Evolutionary conservation across 805 yeast species (phyloP), one percentile per base, ranked within the genome.

Genomic region (Candida gorgasii): DNA sequence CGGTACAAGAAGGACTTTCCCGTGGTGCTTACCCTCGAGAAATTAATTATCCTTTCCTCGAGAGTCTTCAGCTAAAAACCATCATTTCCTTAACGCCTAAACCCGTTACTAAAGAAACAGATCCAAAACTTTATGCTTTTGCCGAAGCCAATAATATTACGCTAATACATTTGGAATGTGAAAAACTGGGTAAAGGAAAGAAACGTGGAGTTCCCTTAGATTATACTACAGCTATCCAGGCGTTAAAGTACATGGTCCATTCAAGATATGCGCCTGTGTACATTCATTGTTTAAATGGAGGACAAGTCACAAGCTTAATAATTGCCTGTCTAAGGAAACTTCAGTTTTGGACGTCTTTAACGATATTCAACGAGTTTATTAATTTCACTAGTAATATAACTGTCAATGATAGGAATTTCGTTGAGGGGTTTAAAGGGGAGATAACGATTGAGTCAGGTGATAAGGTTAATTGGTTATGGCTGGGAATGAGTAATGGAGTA

Each of bases 1-100:
- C 79, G 12, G 79, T 90, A 2, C 87, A 84, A 53, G 79, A 85
- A 1, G 70, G 76, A 37, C 65, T 92, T 3, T 86, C 82, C 54
- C 66, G 98, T 35, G 98, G 98, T 0, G 84, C 95, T 1, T 87
- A 86, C 53, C 98, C 98, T 1, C 74, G 93, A 40, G 79, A 80
- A 36, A 74, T 82, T 43, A 90, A 89, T 56, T 72, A 78, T 46
- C 72, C 82, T 7, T 93, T 84, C 55, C 66, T 93, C 8, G 68
- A 74, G 48, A 73, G 88, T 24, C 71, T 90, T 23, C 65, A 76
- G 30, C 70, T 93, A 43, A 80, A 74, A 53, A 84, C 90, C 8
- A 81, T 92, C 39, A 69, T 92, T 5, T 83, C 95, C 4, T 58
- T 93, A 40, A 84, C 93, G 0, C 95, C 97, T 1, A 77, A 78